Conservation (phyloP, 371 early-diverging fungal genomes). For the Catenaria anguillulae region DNA sequence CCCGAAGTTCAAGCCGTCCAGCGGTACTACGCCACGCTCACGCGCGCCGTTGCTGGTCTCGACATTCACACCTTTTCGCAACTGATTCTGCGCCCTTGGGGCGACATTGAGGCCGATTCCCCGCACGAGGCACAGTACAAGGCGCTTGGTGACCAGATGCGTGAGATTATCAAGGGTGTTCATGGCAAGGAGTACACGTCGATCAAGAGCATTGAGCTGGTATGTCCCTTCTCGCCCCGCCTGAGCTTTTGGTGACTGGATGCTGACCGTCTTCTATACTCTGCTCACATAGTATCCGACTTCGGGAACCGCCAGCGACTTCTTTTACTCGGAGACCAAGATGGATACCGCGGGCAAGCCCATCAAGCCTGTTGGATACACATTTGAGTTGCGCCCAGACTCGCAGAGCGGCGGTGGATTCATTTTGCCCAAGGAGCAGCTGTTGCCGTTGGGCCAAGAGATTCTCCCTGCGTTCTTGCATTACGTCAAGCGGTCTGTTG, state of each 20-base stretch:
- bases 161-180: background rate
- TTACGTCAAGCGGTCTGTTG: background rate
- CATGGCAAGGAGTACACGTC: background rate
- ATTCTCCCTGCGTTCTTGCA: background rate
- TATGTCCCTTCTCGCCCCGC: too few relatives aligned
- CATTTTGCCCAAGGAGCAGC: background rate
- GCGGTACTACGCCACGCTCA: slow-evolving; percentile 11
- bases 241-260: too few relatives aligned
- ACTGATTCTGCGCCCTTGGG: slow-evolving; percentile 10
- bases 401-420: background rate
- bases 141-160: background rate
- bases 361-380: background rate
- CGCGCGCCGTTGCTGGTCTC: slow-evolving; percentile 16
- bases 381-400: background rate
- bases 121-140: background rate
- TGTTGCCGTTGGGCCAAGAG: slow-evolving; percentile 1
- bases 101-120: background rate
- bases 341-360: background rate
- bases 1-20: slow-evolving; percentile 13
- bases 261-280: too few relatives aligned
- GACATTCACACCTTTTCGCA: slow-evolving; percentile 25
- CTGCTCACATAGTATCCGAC: too few relatives aligned
- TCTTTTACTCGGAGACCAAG: background rate
- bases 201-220: background rate
- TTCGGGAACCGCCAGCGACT: background rate